Evolutionary conservation across 2,329 filamentous ascomycete genomes (phyloP), one percentile per base, ranked within the genome.

Genomic region (Saccharata proteae): DNA sequence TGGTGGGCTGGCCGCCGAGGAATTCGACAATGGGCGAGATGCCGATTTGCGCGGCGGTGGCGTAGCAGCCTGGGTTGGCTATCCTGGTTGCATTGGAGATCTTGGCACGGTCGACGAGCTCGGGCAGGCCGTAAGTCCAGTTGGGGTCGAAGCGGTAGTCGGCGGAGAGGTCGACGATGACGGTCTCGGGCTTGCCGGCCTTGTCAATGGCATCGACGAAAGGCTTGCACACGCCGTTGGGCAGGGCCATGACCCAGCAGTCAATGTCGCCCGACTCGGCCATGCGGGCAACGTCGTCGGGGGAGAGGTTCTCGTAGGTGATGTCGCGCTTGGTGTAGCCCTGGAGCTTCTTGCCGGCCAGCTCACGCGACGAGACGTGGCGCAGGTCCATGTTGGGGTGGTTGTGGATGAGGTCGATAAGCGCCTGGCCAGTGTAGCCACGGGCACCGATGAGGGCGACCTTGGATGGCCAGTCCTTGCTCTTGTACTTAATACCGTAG

Each of bases 211-310:
- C 88, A 41, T 96, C 83, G 7, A 96, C 80, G 44, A 80, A 98
- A 0, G 90, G 86, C 61, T 85, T 81, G 72, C 84, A 94, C 29
- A 93, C 84, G 38, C 83, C 82, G 50, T 96, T 98, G 26, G 88
- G 90, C 17, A 96, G 74, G 20, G 90, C 90, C 82, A 96, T 90
- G 26, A 96, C 82, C 86, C 86, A 96, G 61, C 82, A 90, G 62
- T 96, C 88, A 29, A 96, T 77, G 47, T 86, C 74, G 30, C 81
- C 80, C 18, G 78, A 74, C 52, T 80, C 77, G 40, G 90, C 82
- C 72, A 96, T 83, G 36, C 76, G 70, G 40, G 76, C 74, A 9
- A 93, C 77, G 43, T 96, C 88, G 42, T 96, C 88, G 5, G 84
- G 73, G 34, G 72, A 77, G 26, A 96, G 66, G 54, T 85, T 93